A percentile compares a stretch with the other conserved stretches of the same genome.
These are phyloP conservation scores for Boletus smithii DNA, from an alignment of 1,284 basidiomycete species.

Conservation along the genomic window DNA sequence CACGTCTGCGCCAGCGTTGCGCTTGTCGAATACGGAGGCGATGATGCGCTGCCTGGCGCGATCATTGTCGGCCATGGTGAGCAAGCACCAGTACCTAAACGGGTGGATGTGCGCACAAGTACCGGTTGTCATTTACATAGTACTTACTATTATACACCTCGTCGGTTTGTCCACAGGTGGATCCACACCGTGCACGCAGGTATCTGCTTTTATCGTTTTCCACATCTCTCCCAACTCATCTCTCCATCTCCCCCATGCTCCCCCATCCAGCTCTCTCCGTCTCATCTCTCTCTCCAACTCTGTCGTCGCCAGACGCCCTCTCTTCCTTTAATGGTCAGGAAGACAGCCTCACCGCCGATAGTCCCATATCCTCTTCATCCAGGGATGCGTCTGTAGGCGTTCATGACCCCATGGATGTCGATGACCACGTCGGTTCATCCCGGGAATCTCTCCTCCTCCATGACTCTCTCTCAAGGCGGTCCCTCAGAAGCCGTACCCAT, in stretches of 20 bases:
- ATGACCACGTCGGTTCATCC: slow-evolving; percentile 24
- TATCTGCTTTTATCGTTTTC: too few relatives aligned
- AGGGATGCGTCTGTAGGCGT: slow-evolving; percentile 34
- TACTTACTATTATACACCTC: not conserved
- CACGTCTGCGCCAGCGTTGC: slow-evolving; percentile 56
- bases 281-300: slow-evolving; percentile 25
- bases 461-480: slow-evolving; percentile 23
- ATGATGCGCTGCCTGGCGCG: slow-evolving; percentile 66
- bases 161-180: too few relatives aligned
- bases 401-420: slow-evolving; percentile 27
- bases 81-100: not conserved
- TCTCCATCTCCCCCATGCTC: slow-evolving; percentile 4
- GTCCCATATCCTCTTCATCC: slow-evolving; percentile 32
- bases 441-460: slow-evolving; percentile 28
- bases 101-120: too few relatives aligned
- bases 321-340: slow-evolving; percentile 32
- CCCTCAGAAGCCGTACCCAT: slow-evolving; percentile 25
- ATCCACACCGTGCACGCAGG: too few relatives aligned
- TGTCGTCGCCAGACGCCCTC: slow-evolving; percentile 31
- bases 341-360: slow-evolving; percentile 29
- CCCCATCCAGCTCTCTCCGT: slow-evolving; percentile 20
- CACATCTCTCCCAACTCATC: too few relatives aligned
- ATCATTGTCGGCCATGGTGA: slow-evolving; percentile 55
- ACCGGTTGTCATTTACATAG: too few relatives aligned
- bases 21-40: slow-evolving; percentile 76